Evolutionary conservation across 192 early-diverging fungal species (phyloP).

Genomic region (Backusella parvicylindrica): DNA sequence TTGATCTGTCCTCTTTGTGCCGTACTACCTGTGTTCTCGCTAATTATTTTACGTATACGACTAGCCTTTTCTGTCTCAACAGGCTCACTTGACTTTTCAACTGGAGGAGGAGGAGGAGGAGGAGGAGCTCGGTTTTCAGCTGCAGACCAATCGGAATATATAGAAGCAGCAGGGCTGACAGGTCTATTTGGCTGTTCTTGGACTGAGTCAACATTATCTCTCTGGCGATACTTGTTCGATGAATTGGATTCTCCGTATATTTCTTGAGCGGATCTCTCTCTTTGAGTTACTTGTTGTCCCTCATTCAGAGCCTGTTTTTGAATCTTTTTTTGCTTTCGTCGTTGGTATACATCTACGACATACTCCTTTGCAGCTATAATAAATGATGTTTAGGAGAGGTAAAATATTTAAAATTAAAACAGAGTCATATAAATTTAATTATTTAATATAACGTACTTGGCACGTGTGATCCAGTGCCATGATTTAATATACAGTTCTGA

Average conservation of each 20-base stretch:
- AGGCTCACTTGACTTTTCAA: not conserved
- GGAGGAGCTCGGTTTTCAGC: not conserved
- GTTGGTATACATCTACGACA: not conserved
- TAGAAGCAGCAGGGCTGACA: not conserved
- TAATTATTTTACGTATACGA: not conserved
- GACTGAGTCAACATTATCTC: not conserved
- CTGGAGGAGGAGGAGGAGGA: not conserved
- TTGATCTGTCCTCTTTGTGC: slow-evolving; percentile 1
- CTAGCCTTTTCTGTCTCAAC: not conserved
- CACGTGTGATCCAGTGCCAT: slow-evolving; percentile 1
- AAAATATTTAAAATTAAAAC: not conserved
- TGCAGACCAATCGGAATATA: not conserved
- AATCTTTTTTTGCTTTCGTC: not conserved
- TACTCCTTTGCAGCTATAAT: slow-evolving; percentile 18
- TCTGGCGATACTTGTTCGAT: not conserved
- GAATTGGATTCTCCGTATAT: not conserved
- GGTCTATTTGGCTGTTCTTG: not conserved
- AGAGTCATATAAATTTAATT: not conserved
- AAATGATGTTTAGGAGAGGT: not conserved
- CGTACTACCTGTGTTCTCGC: slow-evolving; percentile 11
- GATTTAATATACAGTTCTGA: not conserved
- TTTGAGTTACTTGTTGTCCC: not conserved
- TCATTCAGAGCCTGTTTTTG: not conserved
- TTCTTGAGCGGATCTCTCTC: not conserved
- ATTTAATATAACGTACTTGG: slow-evolving; percentile 2